phyloP scores from a whole-genome alignment of 192 early-diverging fungal genomes.

The Phycomyces blakesleeanus region DNA sequence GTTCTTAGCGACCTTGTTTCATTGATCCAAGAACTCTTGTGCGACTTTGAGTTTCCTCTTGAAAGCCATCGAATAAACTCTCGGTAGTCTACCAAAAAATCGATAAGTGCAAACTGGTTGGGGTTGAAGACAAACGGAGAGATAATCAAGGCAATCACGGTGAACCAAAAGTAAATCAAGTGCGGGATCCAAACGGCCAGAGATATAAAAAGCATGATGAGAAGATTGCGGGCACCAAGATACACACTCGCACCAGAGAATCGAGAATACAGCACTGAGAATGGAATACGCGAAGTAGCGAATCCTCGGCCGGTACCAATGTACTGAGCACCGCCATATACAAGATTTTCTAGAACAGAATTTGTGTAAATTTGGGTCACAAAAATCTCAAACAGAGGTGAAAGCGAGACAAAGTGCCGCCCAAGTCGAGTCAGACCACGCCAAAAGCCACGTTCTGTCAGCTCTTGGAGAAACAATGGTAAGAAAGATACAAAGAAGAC shows the following conservation, averaged over 20 bases:
- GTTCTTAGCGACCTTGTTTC: conserved; percentile 68
- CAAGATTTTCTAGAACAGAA: conserved; percentile 75
- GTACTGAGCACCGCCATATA: conserved; percentile 79
- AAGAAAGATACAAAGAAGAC: conserved; percentile 80
- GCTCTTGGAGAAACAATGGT: conserved; percentile 79
- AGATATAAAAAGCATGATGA: conserved; percentile 72
- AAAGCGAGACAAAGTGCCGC: conserved; percentile 80
- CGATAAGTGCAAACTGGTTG: conserved; percentile 79
- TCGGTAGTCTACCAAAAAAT: conserved; percentile 78
- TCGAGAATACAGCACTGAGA: conserved; percentile 69
- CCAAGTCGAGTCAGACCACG: conserved; percentile 65
- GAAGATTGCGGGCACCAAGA: conserved; percentile 63
- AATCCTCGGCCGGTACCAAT: conserved; percentile 85
- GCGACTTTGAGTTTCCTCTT: conserved; percentile 71
- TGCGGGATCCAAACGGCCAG: conserved; percentile 70
- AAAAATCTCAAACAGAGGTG: conserved; percentile 80
- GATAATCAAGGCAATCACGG: conserved; percentile 68
- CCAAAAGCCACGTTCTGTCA: conserved; percentile 77
- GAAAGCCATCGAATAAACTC: conserved; percentile 82
- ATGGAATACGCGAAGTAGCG: conserved; percentile 73
- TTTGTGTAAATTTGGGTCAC: conserved; percentile 84
- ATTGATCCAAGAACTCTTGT: conserved; percentile 76
- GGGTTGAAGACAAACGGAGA: conserved; percentile 87
- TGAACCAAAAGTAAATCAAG: conserved; percentile 80
- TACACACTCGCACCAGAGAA: conserved; percentile 76